A percentile compares a stretch with the other conserved stretches of the same genome.
Conservation (phyloP, 176 grass and related monocot species). For the Guadua angustifolia region DNA sequence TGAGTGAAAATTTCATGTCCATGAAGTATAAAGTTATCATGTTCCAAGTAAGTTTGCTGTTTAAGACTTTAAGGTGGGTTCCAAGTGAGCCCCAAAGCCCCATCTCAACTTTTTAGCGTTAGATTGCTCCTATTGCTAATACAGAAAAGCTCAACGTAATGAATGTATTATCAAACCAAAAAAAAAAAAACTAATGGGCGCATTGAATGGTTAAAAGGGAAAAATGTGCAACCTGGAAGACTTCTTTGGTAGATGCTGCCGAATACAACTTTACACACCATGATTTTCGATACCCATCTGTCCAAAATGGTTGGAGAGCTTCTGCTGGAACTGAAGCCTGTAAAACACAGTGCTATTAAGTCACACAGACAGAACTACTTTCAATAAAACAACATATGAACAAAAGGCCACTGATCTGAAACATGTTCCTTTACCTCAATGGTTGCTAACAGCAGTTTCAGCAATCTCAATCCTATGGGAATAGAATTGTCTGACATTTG, state of each 20-base stretch:
- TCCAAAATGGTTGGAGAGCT: slow-evolving; percentile 76
- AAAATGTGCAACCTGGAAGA: slow-evolving; percentile 61
- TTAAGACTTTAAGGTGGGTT: too few species aligned
- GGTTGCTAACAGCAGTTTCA: slow-evolving; percentile 69
- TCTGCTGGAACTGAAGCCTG: slow-evolving; percentile 85
- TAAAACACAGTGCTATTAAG: slow-evolving; percentile 33
- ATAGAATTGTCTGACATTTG: slow-evolving; percentile 58
- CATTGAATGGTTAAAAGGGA: slow-evolving; percentile 22
- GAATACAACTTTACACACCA: slow-evolving; percentile 81
- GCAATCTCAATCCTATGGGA: slow-evolving; percentile 72
- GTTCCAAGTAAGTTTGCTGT: too few species aligned
- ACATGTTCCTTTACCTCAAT: slow-evolving; percentile 64
- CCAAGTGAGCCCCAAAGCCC: background rate
- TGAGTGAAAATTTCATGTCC: background rate
- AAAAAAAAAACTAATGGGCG: slow-evolving; percentile 10
- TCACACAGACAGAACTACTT: slow-evolving; percentile 37
- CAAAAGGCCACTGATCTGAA: slow-evolving; percentile 30
- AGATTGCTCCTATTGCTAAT: slow-evolving; percentile 19
- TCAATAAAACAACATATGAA: slow-evolving; percentile 37
- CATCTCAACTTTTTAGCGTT: background rate
- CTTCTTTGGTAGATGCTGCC: slow-evolving; percentile 60
- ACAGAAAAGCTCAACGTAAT: slow-evolving; percentile 25
- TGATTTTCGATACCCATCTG: slow-evolving; percentile 76
- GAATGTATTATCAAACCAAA: background rate
- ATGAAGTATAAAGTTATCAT: background rate